Conservation (phyloP, 371 early-diverging fungal species). For the Mortierella sp. region DNA sequence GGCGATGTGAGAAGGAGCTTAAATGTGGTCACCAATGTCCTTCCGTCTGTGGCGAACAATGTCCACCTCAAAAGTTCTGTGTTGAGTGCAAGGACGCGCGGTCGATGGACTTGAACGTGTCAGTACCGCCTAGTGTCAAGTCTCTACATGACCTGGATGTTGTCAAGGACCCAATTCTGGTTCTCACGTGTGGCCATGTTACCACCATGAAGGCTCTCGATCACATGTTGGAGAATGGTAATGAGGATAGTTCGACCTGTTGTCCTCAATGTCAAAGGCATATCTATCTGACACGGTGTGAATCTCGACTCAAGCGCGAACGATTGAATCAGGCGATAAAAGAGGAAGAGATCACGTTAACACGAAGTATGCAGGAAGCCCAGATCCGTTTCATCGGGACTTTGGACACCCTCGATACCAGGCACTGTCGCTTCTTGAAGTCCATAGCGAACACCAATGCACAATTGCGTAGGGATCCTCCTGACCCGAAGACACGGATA, state of each 20-base stretch:
- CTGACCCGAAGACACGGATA: background rate
- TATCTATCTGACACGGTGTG: no score
- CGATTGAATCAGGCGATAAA: no score
- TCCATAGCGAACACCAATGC: background rate
- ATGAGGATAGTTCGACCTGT: background rate
- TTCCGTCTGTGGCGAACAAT: constrained; percentile 63
- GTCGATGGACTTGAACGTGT: constrained; percentile 26
- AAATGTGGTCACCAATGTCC: constrained; percentile 64
- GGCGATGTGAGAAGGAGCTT: constrained; percentile 55
- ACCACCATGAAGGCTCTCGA: constrained; percentile 59
- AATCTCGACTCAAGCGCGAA: no score
- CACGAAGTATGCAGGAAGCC: no score
- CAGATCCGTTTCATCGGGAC: no score
- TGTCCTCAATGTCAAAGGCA: no score
- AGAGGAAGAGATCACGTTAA: no score
- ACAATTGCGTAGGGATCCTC: background rate
- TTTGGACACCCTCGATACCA: no score
- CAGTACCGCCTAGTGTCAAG: constrained; percentile 50
- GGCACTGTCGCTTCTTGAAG: no score
- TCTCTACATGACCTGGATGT: constrained; percentile 53
- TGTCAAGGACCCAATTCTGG: constrained; percentile 56
- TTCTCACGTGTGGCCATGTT: constrained; percentile 58
- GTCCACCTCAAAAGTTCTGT: constrained; percentile 56
- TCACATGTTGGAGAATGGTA: constrained; percentile 41
- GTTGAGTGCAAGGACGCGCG: constrained; percentile 33